Conservation (phyloP, 805 yeast species). For the Brettanomyces anomalus region DNA sequence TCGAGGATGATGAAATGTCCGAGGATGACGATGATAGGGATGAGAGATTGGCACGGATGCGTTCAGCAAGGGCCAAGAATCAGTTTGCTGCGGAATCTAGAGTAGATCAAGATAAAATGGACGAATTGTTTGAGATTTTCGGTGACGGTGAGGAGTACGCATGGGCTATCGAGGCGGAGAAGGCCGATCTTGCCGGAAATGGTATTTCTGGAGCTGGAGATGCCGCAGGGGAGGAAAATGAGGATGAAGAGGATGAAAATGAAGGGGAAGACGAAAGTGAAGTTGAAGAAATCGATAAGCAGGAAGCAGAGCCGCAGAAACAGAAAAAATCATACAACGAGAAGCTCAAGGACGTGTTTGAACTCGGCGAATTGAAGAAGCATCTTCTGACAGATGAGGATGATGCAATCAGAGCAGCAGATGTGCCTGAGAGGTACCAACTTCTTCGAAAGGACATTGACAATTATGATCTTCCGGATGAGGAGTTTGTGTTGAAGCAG, state of each 20-base stretch:
- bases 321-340: too few relatives aligned
- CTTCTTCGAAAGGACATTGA: conserved; percentile 58
- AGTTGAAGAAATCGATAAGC: conserved; percentile 22
- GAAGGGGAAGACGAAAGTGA: conserved; percentile 29
- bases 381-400: conserved; percentile 89
- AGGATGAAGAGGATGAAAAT: conserved; percentile 13
- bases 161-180: conserved; percentile 94
- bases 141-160: conserved; percentile 97
- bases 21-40: conserved; percentile 72
- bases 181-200: conserved; percentile 30
- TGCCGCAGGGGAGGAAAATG: conserved; percentile 44
- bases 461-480: conserved; percentile 58
- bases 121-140: conserved; percentile 88
- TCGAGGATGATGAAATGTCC: conserved; percentile 93
- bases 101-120: conserved; percentile 81
- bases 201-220: conserved; percentile 14
- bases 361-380: conserved; percentile 85
- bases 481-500: conserved; percentile 64
- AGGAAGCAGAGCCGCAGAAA: too few relatives aligned
- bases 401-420: conserved; percentile 76
- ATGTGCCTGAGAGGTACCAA: conserved; percentile 90
- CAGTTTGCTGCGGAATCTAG: conserved; percentile 30
- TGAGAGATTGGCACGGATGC: conserved; percentile 29
- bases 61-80: conserved; percentile 25
- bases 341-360: conserved; percentile 83